phyloP scores from a whole-genome alignment of 768 basidiomycete species.

The Galerina sulciceps region DNA sequence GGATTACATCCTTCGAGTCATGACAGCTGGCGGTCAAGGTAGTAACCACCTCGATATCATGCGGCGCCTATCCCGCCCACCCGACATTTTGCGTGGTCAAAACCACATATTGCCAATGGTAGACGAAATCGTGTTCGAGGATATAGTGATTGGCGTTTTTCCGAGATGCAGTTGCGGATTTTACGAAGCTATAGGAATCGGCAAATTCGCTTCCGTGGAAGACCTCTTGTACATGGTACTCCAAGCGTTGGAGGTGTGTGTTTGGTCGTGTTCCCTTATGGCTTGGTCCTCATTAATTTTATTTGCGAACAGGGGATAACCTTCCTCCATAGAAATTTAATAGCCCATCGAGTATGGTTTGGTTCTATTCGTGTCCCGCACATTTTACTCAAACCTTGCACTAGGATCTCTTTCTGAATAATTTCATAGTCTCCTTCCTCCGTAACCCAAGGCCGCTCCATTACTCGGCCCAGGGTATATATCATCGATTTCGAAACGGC shows the following conservation, averaged over 20 bases:
- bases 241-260: conserved; percentile 3
- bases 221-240: conserved; percentile 9
- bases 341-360: conserved; percentile 8
- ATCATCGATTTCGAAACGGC: conserved; percentile 18
- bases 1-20: conserved; percentile 5
- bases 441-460: background rate
- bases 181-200: background rate
- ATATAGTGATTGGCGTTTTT: conserved; percentile 8
- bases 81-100: background rate
- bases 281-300: too few species aligned
- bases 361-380: background rate
- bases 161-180: background rate
- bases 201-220: background rate
- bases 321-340: conserved; percentile 4
- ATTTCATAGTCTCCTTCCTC: conserved; percentile 5
- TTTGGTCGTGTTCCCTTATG: too few species aligned
- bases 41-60: background rate
- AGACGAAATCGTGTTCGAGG: conserved; percentile 4
- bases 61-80: background rate
- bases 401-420: conserved; percentile 11
- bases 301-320: background rate
- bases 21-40: conserved; percentile 2
- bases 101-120: conserved; percentile 13
- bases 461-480: conserved; percentile 11
- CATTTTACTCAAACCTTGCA: background rate